A percentile compares a stretch with the other conserved stretches of the same genome.
Evolutionary conservation across 169 alveolate species (phyloP).

Genomic region (Sarcocystis neurona): DNA sequence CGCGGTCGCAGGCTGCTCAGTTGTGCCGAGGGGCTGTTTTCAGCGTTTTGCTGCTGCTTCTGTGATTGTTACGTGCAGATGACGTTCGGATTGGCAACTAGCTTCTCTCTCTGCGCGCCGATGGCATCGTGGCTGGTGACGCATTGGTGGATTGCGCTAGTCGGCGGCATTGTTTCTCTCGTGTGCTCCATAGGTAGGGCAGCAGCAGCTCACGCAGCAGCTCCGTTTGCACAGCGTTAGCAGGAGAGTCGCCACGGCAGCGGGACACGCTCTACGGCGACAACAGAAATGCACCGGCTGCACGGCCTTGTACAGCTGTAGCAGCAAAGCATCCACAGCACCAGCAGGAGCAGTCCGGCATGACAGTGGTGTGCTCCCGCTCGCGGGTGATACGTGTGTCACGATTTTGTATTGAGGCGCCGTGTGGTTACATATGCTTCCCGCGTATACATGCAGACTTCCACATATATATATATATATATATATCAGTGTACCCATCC

Average conservation of each 20-base stretch:
- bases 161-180: neutral
- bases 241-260: neutral
- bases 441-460: no score
- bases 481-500: no score
- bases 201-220: neutral
- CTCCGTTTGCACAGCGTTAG: neutral
- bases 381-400: no score
- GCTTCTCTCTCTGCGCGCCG: conserved; percentile 31
- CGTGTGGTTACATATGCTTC: no score
- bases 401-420: no score
- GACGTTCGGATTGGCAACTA: conserved; percentile 45
- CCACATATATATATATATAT: no score
- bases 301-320: no score
- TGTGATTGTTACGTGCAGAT: conserved; percentile 37
- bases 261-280: no score
- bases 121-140: conserved; percentile 16
- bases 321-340: no score
- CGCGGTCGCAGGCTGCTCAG: neutral
- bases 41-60: neutral
- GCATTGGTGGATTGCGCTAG: conserved; percentile 42
- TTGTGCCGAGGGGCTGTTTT: neutral
- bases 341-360: no score
- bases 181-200: conserved; percentile 30
- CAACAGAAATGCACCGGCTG: no score
- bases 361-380: no score